Percentiles rank a stretch among this genome's conserved stretches.
Conservation (phyloP, 2,329 filamentous ascomycete genomes). For the Fusarium chuoi region DNA sequence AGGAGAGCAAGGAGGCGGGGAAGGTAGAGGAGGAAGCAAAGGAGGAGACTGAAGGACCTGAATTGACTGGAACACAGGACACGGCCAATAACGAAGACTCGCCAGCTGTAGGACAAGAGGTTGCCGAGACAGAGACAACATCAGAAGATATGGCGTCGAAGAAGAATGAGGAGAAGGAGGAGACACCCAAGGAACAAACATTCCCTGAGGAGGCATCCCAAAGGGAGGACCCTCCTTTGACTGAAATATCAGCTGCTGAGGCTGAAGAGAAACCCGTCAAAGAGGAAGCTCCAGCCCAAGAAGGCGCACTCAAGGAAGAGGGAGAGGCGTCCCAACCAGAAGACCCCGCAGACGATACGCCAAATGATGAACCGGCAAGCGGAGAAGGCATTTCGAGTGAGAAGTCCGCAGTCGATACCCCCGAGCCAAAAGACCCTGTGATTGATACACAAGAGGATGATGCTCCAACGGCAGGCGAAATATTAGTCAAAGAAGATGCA, state of each 20-base stretch:
- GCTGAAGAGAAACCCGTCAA: constrained; percentile 2
- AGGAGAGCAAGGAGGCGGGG: constrained; percentile 30
- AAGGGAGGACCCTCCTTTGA: constrained; percentile 1
- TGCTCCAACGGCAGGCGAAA: neutral
- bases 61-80: constrained; percentile 23
- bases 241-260: constrained; percentile 5
- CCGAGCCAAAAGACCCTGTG: neutral
- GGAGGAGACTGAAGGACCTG: constrained; percentile 22
- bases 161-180: constrained; percentile 22
- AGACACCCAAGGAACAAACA: constrained; percentile 16
- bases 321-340: constrained; percentile 11
- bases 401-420: neutral
- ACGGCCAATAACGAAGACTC: constrained; percentile 13
- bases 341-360: constrained; percentile 5
- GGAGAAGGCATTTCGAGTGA: constrained; percentile 4
- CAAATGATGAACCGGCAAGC: constrained; percentile 7
- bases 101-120: constrained; percentile 4
- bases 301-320: neutral
- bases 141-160: constrained; percentile 1
- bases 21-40: constrained; percentile 31
- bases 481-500: neutral
- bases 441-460: neutral
- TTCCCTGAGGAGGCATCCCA: constrained; percentile 5
- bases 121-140: constrained; percentile 10
- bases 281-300: constrained; percentile 7